Percentiles rank a stretch among this genome's conserved stretches.
phyloP scores from a whole-genome alignment of 1,284 basidiomycete genomes.

The Ceratobasidium sp. region DNA sequence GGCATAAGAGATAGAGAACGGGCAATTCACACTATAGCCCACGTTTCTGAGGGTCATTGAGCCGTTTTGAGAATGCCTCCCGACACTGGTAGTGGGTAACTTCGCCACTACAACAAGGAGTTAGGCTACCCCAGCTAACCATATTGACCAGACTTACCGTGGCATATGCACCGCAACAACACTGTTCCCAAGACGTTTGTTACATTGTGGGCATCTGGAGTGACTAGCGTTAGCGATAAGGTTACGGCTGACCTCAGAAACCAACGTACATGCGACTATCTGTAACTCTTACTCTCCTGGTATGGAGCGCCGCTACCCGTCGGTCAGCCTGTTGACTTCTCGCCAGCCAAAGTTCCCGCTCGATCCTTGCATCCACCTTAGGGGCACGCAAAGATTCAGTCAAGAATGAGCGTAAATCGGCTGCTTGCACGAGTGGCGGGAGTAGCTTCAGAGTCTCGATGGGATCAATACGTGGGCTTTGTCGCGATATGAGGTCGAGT shows the following conservation, averaged over 20 bases:
- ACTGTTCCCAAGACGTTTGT: conserved; percentile 93
- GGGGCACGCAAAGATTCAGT: conserved; percentile 78
- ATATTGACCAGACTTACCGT: conserved; percentile 62
- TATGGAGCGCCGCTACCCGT: conserved; percentile 80
- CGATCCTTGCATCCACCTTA: conserved; percentile 76
- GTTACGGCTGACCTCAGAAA: conserved; percentile 14
- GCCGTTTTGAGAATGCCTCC: conserved; percentile 75
- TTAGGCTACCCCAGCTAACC: conserved; percentile 51
- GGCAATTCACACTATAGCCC: conserved; percentile 43
- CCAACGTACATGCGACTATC: conserved; percentile 87
- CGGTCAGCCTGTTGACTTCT: conserved; percentile 80
- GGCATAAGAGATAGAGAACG: not conserved
- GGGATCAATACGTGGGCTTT: conserved; percentile 85
- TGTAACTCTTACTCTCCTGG: conserved; percentile 88
- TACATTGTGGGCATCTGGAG: conserved; percentile 91
- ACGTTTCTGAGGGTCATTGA: conserved; percentile 51
- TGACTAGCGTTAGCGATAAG: conserved; percentile 34
- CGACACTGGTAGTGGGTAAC: conserved; percentile 96
- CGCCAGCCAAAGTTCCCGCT: conserved; percentile 77
- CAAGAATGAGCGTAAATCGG: conserved; percentile 85
- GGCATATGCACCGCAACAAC: conserved; percentile 96
- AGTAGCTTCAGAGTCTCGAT: conserved; percentile 86
- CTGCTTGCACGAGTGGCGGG: conserved; percentile 87
- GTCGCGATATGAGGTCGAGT: conserved; percentile 84
- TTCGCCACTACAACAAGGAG: conserved; percentile 74